Base-by-base conservation (phyloP, 1,284 basidiomycete genomes). In the Blastosporella zonata region DNA sequence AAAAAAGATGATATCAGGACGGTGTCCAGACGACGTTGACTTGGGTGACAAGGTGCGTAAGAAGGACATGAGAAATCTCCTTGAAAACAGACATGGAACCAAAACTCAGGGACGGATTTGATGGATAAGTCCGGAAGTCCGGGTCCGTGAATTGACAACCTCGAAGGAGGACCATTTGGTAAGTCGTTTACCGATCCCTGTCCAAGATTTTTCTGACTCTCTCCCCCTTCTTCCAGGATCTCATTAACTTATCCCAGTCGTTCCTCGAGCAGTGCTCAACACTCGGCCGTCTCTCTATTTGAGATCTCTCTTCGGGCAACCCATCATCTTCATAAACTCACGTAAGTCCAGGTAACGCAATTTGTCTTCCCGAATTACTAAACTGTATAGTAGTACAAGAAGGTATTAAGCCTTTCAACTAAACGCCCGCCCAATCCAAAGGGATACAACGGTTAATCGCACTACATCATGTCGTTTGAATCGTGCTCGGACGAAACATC, bases 381-480 rank as follows among this genome's bases (percentile, higher is more conserved):
- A n/a, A n/a, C n/a, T n/a, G n/a, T n/a, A n/a, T n/a, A n/a, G n/a
- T n/a, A n/a, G n/a, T n/a, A n/a, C n/a, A n/a, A n/a, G n/a, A n/a
- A n/a, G n/a, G n/a, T n/a, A n/a, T n/a, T 22, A 21, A 4, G 6
- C 13, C 5, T 22, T 22, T 33, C 34, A 47, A 10, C 25, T 21
- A 4, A 39, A n/a, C n/a, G n/a, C n/a, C n/a, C n/a, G n/a, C n/a
- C n/a, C n/a, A n/a, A n/a, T n/a, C n/a, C n/a, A n/a, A n/a, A n/a
- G n/a, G n/a, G n/a, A n/a, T n/a, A n/a, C n/a, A n/a, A n/a, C n/a
- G n/a, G n/a, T n/a, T n/a, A n/a, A n/a, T n/a, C n/a, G n/a, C n/a
- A n/a, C n/a, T n/a, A 17, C 31, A 42, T 15, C 28, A 55, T 55
- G 53, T 55, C 53, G 13, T 21, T 28, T 28, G 46, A 53, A 37